Evolutionary conservation across 2,329 filamentous ascomycete genomes (phyloP), one percentile per base, ranked within the genome.

Genomic region (Fusarium sp.): DNA sequence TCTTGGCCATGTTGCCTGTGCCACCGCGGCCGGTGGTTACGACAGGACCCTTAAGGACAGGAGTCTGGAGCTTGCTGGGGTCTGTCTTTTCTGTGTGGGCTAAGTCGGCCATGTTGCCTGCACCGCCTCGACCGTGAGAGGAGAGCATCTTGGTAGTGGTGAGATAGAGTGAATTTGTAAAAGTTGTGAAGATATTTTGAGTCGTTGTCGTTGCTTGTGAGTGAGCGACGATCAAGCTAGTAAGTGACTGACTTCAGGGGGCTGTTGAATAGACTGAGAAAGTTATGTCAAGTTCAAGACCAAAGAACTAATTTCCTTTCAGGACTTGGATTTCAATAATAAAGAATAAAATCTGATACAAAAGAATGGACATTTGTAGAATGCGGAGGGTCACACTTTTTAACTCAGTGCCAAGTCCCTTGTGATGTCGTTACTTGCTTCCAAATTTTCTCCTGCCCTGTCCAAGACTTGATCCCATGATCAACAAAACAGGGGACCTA

Each of bases 11-110:
- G 82, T 97, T 97, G 62, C 94, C 94, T 6, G 87, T 89, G 63
- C 94, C 94, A 56, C 94, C 94, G 50, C 94, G 91, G 56, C 94
- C 94, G 4, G 94, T 97, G 20, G 94, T 97, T 75, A 95, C 94
- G 68, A 92, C 84, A n/a, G 91, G 82, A 45, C 87, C 87, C 81
- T 96, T 97, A 76, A 98, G 87, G 14, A 88, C 91, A 1, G 94
- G 94, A 2, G 94, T 97, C 73, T 90, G 82, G 66, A 97, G 88
- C 74, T 95, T 91, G 58, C 86, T 80, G 43, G 88, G 80, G 28
- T 82, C 79, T 43, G 88, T 71, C 67, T 86, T 81, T 49, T 88
- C 81, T 15, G 82, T 82, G 65, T 83, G 79, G 66, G 81, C 77
- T 58, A 82, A 78, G 68, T 86, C 83, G 75, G 85, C 83, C 76